Evolutionary conservation across 2,329 filamentous ascomycete species (phyloP).

Genomic region (Plenodomus lindquistii): DNA sequence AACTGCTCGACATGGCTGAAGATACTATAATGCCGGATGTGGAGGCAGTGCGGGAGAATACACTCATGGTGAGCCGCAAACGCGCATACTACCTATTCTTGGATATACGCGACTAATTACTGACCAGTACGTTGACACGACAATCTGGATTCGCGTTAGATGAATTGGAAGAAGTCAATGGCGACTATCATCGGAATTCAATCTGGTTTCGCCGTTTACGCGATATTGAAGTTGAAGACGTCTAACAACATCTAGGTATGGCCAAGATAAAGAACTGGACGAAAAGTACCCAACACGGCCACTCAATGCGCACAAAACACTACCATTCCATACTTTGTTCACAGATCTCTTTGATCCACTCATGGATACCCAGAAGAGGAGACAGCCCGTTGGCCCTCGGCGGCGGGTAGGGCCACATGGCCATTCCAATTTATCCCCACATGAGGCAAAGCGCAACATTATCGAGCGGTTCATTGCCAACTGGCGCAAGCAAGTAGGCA

Average conservation of each 20-base stretch:
- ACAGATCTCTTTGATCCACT: constrained; percentile 79
- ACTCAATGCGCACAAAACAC: constrained; percentile 75
- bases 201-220: no score
- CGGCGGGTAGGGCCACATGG: constrained; percentile 66
- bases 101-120: background rate
- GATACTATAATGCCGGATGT: constrained; percentile 45
- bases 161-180: no score
- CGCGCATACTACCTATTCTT: background rate
- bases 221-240: no score
- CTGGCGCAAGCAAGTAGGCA: constrained; percentile 86
- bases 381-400: constrained; percentile 57
- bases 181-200: no score
- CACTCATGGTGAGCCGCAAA: constrained; percentile 41
- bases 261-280: constrained; percentile 52
- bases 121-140: background rate
- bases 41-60: constrained; percentile 52
- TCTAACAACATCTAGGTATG: constrained; percentile 35
- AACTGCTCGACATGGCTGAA: constrained; percentile 31
- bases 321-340: constrained; percentile 81
- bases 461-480: constrained; percentile 83
- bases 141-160: no score
- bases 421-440: constrained; percentile 63
- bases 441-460: constrained; percentile 78
- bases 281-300: constrained; percentile 75
- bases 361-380: constrained; percentile 75